Percentiles rank a stretch among this genome's conserved stretches.
These are phyloP conservation scores for Chenopodium album DNA, from an alignment of 148 eudicot genomes.

Conservation along the genomic window DNA sequence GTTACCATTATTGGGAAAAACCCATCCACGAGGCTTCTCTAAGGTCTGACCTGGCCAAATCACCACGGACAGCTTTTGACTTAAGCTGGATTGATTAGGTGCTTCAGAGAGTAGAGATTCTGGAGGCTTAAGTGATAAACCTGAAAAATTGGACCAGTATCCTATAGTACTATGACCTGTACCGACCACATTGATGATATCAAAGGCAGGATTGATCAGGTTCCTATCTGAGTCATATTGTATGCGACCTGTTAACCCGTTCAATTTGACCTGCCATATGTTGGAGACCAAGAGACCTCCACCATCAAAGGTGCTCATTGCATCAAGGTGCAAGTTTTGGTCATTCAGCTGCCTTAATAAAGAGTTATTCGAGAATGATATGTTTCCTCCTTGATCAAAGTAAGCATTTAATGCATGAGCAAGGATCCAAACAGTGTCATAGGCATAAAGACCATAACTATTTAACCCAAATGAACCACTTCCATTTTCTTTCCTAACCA, in stretches of 20 bases:
- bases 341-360: constrained; percentile 25
- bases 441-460: constrained; percentile 63
- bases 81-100: constrained; percentile 41
- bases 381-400: constrained; percentile 52
- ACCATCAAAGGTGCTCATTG: constrained; percentile 62
- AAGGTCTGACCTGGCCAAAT: constrained; percentile 72
- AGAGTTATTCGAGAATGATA: constrained; percentile 53
- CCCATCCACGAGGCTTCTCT: constrained; percentile 78
- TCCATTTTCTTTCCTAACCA: constrained; percentile 30
- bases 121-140: constrained; percentile 63
- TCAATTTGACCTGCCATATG: constrained; percentile 42
- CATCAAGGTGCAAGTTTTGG: constrained; percentile 46
- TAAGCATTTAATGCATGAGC: constrained; percentile 59
- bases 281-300: constrained; percentile 45
- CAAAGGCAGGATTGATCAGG: constrained; percentile 51
- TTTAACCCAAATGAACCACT: constrained; percentile 46
- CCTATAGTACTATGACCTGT: constrained; percentile 53
- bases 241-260: constrained; percentile 63
- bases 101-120: constrained; percentile 39
- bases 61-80: constrained; percentile 35
- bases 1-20: constrained; percentile 58
- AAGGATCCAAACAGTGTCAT: constrained; percentile 75
- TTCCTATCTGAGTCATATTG: constrained; percentile 41
- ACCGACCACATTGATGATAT: constrained; percentile 70
- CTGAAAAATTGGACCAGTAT: constrained; percentile 68